Conservation (phyloP, 2,329 filamentous ascomycete species). For the Diaporthe sp. region DNA sequence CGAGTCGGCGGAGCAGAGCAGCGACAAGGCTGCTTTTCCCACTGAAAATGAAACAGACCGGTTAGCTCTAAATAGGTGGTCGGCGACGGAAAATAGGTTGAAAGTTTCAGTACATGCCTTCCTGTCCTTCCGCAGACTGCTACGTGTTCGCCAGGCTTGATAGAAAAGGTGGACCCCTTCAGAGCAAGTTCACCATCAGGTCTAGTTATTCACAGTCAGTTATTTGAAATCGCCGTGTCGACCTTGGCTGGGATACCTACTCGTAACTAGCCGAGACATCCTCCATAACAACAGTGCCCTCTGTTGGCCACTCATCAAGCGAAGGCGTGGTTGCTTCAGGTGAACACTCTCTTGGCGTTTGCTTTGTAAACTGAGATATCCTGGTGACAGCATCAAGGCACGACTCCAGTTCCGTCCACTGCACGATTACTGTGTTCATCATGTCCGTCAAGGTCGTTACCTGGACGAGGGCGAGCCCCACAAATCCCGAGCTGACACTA, state of each 20-base stretch:
- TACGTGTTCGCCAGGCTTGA: constrained; percentile 17
- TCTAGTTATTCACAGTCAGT: not conserved
- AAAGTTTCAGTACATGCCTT: not conserved
- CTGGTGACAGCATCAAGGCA: constrained; percentile 39
- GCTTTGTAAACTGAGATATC: not conserved
- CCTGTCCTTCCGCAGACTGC: constrained; percentile 33
- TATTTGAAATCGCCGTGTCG: not conserved
- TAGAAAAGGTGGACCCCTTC: not conserved
- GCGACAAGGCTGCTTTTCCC: constrained; percentile 42
- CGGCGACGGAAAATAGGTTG: no score
- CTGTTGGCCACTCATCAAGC: not conserved
- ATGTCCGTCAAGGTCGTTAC: constrained; percentile 31
- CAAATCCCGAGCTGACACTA: constrained; percentile 29
- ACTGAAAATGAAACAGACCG: constrained; percentile 4
- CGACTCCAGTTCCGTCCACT: constrained; percentile 42
- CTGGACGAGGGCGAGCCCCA: constrained; percentile 42
- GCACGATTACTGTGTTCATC: constrained; percentile 36
- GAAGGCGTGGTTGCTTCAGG: not conserved
- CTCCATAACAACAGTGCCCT: not conserved
- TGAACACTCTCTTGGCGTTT: not conserved
- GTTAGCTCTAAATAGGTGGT: no score
- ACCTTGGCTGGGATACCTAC: not conserved
- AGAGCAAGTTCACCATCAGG: not conserved
- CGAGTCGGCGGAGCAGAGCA: constrained; percentile 39
- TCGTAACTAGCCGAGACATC: constrained; percentile 18